These are phyloP conservation scores for Lepidium africanum DNA, from an alignment of 345 rosid genomes.

Conservation along the genomic window DNA sequence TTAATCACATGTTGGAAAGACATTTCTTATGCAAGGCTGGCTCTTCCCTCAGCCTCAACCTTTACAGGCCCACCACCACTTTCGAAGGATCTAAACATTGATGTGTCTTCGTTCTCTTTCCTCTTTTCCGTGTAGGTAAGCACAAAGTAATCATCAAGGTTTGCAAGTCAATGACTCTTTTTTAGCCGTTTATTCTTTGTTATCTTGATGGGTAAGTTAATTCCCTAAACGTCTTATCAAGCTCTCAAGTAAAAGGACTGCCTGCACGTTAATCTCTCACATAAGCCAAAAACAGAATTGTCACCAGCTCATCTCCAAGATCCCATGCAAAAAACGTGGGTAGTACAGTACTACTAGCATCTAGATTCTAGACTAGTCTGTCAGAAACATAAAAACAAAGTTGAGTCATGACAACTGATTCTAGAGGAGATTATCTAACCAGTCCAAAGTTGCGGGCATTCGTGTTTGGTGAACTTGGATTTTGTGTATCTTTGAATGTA, in stretches of 20 bases:
- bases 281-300: not conserved
- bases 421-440: not conserved
- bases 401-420: not conserved
- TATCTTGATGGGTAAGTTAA: conserved; percentile 1
- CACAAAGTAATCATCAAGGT: not conserved
- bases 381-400: not conserved
- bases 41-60: conserved; percentile 15
- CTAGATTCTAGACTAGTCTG: not conserved
- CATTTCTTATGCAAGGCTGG: not conserved
- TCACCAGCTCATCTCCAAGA: not conserved
- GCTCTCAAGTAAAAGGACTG: not conserved
- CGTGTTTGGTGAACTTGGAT: not conserved
- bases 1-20: conserved; percentile 20
- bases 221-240: conserved; percentile 10
- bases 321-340: conserved; percentile 1
- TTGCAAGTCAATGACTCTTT: conserved; percentile 9
- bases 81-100: not conserved
- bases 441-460: not conserved
- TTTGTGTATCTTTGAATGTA: not conserved
- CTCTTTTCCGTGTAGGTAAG: not conserved
- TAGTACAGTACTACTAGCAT: not conserved
- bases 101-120: not conserved
- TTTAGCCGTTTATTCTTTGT: not conserved
- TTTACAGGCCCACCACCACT: conserved; percentile 25
- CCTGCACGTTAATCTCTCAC: not conserved